Base-by-base conservation (phyloP, 1,284 basidiomycete species). In the Amylostereum areolatum region DNA sequence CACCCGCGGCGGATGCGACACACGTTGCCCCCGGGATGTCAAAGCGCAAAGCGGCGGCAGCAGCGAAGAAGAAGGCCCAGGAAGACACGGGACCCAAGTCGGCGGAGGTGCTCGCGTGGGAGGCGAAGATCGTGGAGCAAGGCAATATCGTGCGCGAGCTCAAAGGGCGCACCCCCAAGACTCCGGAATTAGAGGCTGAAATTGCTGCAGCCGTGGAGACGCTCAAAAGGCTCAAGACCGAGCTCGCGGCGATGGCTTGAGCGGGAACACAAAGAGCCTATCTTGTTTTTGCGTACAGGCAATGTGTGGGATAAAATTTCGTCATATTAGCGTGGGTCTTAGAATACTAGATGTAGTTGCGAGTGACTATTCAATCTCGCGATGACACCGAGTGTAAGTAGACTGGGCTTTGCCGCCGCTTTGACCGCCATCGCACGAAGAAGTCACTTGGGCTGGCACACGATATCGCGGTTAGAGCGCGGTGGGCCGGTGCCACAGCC, bases 121-220 rank as follows among this genome's bases (percentile, higher is more conserved):
- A 89, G 67, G 78, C 75, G 48, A 83, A 83, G 71, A 75, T 95
- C 41, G 73, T 81, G 31, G 80, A 79, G 43, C 91, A 95, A 65
- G 90, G 88, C 0, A 75, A 81, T 48, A 60, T 76, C 24, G 85
- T 95, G 24, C 77, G 89, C 36, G 66, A 67, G 40, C 60, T 89
- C 58, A 89, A 89, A 66, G 76, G 62, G n/a, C 74, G 61, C 52
- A 69, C 72, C 9, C 76, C 87, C 29, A 89, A 87, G 68, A 80
- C 75, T 25, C 76, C 81, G 30, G 80, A 83, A 58, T 62, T 77
- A 11, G 82, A 68, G 28, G 69, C 74, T 59, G 68, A 62, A 73
- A 70, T 60, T 58, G 70, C 59, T 31, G 62, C 59, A 35, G 80
- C 79, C 53, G 66, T 79, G 10, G 72, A 69, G 24, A 66, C 67